Evolutionary conservation across 2,329 filamentous ascomycete species (phyloP).

Genomic region (Talaromyces sp.): DNA sequence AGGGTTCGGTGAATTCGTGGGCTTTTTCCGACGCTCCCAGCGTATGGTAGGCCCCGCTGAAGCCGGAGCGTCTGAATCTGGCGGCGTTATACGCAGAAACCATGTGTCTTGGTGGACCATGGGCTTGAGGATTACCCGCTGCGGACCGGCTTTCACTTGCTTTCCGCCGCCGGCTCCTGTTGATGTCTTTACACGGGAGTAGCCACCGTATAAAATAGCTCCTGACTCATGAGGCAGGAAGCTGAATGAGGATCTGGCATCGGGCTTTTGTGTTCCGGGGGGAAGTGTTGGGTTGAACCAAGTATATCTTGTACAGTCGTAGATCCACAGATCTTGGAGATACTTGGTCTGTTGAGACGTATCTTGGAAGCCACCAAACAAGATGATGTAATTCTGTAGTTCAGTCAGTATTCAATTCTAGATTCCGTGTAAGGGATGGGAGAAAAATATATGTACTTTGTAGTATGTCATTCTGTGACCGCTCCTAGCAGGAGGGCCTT

Average conservation of each 20-base stretch:
- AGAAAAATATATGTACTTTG: conserved; percentile 48
- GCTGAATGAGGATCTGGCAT: conserved; percentile 85
- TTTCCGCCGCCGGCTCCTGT: conserved; percentile 49
- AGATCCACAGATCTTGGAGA: conserved; percentile 88
- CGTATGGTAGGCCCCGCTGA: conserved; percentile 66
- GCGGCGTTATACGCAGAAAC: conserved; percentile 75
- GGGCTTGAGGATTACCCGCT: conserved; percentile 70
- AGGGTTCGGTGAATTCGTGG: conserved; percentile 80
- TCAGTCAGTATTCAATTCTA: neutral
- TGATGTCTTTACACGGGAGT: conserved; percentile 79
- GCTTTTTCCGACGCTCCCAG: conserved; percentile 91
- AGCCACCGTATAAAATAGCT: conserved; percentile 86
- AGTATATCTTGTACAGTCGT: conserved; percentile 78
- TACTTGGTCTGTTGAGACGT: conserved; percentile 94
- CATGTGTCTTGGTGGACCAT: conserved; percentile 93
- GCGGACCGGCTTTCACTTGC: conserved; percentile 52
- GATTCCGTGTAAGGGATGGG: neutral
- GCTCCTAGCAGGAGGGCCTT: conserved; percentile 77
- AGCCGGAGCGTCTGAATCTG: conserved; percentile 59
- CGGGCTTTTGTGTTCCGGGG: conserved; percentile 76
- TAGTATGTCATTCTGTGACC: conserved; percentile 95
- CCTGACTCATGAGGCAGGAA: conserved; percentile 85
- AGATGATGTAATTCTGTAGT: conserved; percentile 71
- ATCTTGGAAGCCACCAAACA: conserved; percentile 97
- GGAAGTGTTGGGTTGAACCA: conserved; percentile 77